Percentiles rank a stretch among this genome's conserved stretches.
phyloP scores from a whole-genome alignment of 306 rosid species.

The Rosa persica region DNA sequence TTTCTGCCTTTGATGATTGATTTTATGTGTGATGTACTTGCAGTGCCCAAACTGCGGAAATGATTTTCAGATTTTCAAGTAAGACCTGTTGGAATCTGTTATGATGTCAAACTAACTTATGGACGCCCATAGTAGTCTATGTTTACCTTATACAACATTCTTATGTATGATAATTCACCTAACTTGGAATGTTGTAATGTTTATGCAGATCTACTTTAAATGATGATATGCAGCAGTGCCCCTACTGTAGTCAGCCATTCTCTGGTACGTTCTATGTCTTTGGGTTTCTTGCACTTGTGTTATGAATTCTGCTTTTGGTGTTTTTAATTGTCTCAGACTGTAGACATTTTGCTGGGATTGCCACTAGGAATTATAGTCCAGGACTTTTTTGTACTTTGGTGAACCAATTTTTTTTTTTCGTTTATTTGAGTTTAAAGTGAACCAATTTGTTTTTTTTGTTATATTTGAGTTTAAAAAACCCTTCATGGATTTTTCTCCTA shows the following conservation, averaged over 20 bases:
- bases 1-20: constrained; percentile 17
- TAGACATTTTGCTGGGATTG: not conserved
- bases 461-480: not conserved
- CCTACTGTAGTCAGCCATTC: constrained; percentile 89
- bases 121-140: constrained; percentile 10
- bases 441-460: not conserved
- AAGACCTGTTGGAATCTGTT: constrained; percentile 37
- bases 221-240: constrained; percentile 82
- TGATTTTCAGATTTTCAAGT: constrained; percentile 93
- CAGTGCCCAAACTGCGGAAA: constrained; percentile 99
- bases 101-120: constrained; percentile 16
- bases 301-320: not conserved
- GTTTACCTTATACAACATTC: constrained; percentile 5
- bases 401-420: not conserved
- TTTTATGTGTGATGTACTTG: constrained; percentile 30
- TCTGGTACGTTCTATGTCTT: constrained; percentile 49
- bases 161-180: constrained; percentile 1
- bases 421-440: not conserved
- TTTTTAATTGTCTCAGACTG: not conserved
- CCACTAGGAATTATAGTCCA: not conserved
- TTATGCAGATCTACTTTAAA: constrained; percentile 73
- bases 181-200: not conserved
- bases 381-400: not conserved
- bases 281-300: constrained; percentile 1
- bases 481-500: not conserved